phyloP scores from a whole-genome alignment of 495 filamentous ascomycete species.

The Penicillium atrosanguineum region DNA sequence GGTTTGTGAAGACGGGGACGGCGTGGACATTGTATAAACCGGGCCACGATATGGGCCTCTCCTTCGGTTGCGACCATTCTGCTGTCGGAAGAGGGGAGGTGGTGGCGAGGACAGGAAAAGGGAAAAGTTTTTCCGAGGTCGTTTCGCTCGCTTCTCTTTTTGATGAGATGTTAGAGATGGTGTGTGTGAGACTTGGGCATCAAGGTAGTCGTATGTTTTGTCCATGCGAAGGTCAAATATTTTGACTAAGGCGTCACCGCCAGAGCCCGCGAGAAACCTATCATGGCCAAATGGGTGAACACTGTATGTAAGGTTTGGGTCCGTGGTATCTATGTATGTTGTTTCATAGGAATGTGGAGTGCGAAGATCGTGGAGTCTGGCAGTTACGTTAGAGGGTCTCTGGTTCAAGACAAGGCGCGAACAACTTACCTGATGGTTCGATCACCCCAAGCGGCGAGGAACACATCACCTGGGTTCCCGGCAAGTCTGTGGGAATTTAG shows the following conservation, averaged over 20 bases:
- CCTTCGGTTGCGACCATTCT: conserved; percentile 10
- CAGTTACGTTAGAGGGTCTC: neutral
- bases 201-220: conserved; percentile 43
- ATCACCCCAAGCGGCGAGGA: conserved; percentile 63
- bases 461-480: conserved; percentile 45
- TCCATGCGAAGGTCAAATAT: conserved; percentile 63
- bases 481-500: conserved; percentile 35
- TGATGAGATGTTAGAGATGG: neutral
- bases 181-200: conserved; percentile 17
- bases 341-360: conserved; percentile 44
- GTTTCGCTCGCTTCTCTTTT: neutral
- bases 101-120: conserved; percentile 35
- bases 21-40: conserved; percentile 58
- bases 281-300: conserved; percentile 55
- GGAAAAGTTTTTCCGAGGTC: conserved; percentile 35
- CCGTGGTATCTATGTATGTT: conserved; percentile 55
- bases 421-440: conserved; percentile 48
- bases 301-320: conserved; percentile 57
- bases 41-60: conserved; percentile 38
- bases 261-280: conserved; percentile 56
- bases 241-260: conserved; percentile 57
- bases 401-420: neutral
- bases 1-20: conserved; percentile 52
- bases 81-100: conserved; percentile 9
- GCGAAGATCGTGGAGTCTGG: conserved; percentile 66